phyloP scores from a whole-genome alignment of 2,329 filamentous ascomycete species.

The Cercospora beticola region DNA sequence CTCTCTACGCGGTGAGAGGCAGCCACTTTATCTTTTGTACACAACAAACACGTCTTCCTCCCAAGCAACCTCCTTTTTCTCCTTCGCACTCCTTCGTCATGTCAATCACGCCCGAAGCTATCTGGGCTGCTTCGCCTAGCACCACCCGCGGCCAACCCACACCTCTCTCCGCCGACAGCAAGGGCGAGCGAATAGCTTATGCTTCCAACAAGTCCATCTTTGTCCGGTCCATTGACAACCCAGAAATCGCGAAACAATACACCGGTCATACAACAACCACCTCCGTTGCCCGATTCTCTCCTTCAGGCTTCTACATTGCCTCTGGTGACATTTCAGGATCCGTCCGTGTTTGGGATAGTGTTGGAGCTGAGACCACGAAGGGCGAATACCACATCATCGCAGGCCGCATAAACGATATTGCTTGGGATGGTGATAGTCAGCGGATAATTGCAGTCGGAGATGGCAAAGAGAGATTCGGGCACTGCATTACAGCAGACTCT shows the following conservation, averaged over 20 bases:
- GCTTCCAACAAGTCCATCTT: constrained; percentile 96
- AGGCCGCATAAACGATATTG: constrained; percentile 91
- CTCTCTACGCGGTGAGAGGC: background rate
- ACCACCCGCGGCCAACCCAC: constrained; percentile 86
- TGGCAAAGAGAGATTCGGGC: constrained; percentile 87
- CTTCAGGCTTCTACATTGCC: constrained; percentile 91
- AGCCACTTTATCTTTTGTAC: background rate
- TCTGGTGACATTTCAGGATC: constrained; percentile 83
- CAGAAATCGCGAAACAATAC: constrained; percentile 82
- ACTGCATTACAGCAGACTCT: constrained; percentile 92
- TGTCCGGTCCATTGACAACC: constrained; percentile 89
- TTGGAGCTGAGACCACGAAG: constrained; percentile 83
- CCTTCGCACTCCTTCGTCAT: background rate
- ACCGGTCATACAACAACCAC: constrained; percentile 85
- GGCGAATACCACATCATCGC: constrained; percentile 94
- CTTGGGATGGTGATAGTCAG: constrained; percentile 96
- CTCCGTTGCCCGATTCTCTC: constrained; percentile 89
- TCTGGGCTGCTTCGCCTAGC: constrained; percentile 80
- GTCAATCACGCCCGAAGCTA: constrained; percentile 54
- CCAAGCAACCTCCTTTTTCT: background rate
- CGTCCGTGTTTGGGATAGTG: constrained; percentile 88
- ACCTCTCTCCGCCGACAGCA: constrained; percentile 80
- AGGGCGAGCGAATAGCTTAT: constrained; percentile 90
- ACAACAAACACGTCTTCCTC: background rate
- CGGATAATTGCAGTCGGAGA: constrained; percentile 95